Evolutionary conservation across 2,329 filamentous ascomycete species (phyloP), one percentile per base, ranked within the genome.

Genomic region (Hypoxylon sp.): DNA sequence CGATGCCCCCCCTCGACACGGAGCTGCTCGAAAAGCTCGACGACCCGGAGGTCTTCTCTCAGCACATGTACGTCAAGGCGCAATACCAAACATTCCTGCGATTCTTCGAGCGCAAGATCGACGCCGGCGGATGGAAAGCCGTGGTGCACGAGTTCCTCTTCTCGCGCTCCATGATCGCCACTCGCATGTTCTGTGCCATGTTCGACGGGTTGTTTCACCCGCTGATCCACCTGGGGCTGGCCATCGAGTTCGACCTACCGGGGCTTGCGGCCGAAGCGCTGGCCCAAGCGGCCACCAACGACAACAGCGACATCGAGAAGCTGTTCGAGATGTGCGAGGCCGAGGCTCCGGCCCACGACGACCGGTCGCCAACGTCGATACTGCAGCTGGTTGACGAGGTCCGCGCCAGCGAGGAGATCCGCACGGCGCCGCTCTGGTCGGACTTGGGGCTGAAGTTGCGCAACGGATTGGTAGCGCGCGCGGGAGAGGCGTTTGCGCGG

Each of bases 161-260:
- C 72, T 77, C 80, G 1, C 80, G 81, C 2, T 84, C 85, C 61
- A 80, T 83, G 37, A 71, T 79, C 52, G 85, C 88, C 1, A 84
- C 91, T 62, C 80, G 81, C 55, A 80, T 92, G 79, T 75, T 91
- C 0, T 80, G 78, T 0, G 79, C 86, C 17, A 57, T 70, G 56
- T 69, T 59, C 69, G 63, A 73, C 82, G 86, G 89, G 1, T 82
- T 89, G 52, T 75, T 89, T 5, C 89, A 92, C 68, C 88, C 89
- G 0, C 75, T 91, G 15, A 91, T 92, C 57, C 88, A 91, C 68
- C 79, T 91, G 1, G 88, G 89, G 0, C 89, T 91, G 59, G 89
- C 86, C 0, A 73, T 92, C 46, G 89, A 92, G 71, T 91, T 91
- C 70, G 76, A 85, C 6, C 88, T 89, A 68, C 88, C 88, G 0